Conservation (phyloP, 345 rosid species). For the Pugionium cornutum region DNA sequence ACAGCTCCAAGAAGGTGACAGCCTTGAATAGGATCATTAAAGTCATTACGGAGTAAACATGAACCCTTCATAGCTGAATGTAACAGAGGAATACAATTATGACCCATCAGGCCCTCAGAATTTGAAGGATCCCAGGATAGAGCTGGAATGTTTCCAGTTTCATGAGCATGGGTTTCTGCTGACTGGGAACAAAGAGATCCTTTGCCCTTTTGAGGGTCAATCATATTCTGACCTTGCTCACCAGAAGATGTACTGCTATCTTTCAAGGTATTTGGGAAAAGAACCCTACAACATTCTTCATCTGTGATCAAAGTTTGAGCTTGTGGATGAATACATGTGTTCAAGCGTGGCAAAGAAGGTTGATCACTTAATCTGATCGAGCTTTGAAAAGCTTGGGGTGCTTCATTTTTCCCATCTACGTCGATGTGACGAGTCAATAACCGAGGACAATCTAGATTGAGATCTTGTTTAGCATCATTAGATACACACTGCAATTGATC, state of each 20-base stretch:
- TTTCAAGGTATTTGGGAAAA: slow-evolving; percentile 62
- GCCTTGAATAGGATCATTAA: slow-evolving; percentile 45
- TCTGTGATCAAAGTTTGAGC: slow-evolving; percentile 69
- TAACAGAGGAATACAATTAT: slow-evolving; percentile 40
- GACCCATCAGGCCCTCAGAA: slow-evolving; percentile 46
- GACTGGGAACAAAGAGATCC: slow-evolving; percentile 45
- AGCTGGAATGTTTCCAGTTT: slow-evolving; percentile 42
- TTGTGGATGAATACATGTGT: slow-evolving; percentile 42
- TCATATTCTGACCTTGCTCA: slow-evolving; percentile 44
- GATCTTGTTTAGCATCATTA: slow-evolving; percentile 51
- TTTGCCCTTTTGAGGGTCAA: slow-evolving; percentile 42
- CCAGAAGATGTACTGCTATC: slow-evolving; percentile 47
- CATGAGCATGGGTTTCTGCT: slow-evolving; percentile 46
- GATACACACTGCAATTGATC: slow-evolving; percentile 53
- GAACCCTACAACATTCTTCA: slow-evolving; percentile 82
- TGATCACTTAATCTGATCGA: slow-evolving; percentile 48
- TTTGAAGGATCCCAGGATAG: slow-evolving; percentile 50
- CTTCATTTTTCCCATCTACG: slow-evolving; percentile 49
- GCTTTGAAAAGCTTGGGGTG: slow-evolving; percentile 47
- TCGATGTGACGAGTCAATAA: slow-evolving; percentile 47
- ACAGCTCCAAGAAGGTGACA: slow-evolving; percentile 47
- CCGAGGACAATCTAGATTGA: slow-evolving; percentile 50
- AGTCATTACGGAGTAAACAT: slow-evolving; percentile 38
- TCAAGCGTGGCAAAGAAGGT: slow-evolving; percentile 48
- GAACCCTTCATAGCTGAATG: slow-evolving; percentile 43